Evolutionary conservation across 1,284 basidiomycete genomes (phyloP).

Genomic region (Puccinia triticina): DNA sequence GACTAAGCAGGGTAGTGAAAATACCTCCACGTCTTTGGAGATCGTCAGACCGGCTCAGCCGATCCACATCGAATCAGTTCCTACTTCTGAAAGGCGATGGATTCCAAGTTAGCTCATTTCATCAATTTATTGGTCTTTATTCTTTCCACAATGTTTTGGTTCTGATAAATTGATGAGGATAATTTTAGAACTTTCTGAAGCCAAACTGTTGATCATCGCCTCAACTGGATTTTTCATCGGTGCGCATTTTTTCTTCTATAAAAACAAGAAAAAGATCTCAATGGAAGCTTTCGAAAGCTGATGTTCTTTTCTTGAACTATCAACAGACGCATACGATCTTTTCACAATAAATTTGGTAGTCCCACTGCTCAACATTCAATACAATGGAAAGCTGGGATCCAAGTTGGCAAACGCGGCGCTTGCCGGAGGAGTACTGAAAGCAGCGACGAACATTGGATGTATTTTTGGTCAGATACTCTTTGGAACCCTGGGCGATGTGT

Average conservation of each 20-base stretch:
- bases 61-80: not conserved
- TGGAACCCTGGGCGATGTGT: conserved; percentile 16
- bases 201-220: conserved; percentile 29
- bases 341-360: conserved; percentile 40
- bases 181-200: conserved; percentile 6
- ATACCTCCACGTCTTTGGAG: not conserved
- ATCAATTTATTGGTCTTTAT: no score
- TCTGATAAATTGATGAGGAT: no score
- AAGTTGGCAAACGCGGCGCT: conserved; percentile 20
- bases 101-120: not conserved
- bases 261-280: not conserved
- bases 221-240: conserved; percentile 42
- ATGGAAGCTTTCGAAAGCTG: not conserved
- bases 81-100: not conserved
- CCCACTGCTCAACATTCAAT: conserved; percentile 24
- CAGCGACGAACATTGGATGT: conserved; percentile 31
- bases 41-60: not conserved
- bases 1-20: not conserved
- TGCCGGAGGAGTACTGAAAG: conserved; percentile 21
- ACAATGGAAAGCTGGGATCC: conserved; percentile 27
- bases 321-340: conserved; percentile 27
- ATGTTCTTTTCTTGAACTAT: not conserved
- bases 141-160: no score
- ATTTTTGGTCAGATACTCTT: conserved; percentile 17
- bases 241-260: not conserved